Base-by-base conservation (phyloP, 2,329 filamentous ascomycete species). In the Diaporthe ampelina region DNA sequence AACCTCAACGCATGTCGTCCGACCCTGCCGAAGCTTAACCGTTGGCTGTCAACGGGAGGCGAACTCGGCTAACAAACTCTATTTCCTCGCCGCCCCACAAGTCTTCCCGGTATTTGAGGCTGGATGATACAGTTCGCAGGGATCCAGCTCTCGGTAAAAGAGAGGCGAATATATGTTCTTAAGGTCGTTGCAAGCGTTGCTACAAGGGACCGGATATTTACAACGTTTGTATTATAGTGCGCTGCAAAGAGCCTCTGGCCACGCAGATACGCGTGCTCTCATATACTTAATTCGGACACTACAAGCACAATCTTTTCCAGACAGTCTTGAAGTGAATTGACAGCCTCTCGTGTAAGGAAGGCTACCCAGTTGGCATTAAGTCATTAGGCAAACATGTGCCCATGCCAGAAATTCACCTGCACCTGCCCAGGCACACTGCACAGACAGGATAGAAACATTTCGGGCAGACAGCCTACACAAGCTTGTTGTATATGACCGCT, bases 1-100 rank as follows among this genome's bases (percentile, higher is more conserved):
- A 52, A 67, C 21, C 29, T 54, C 15, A 15, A 54, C 10, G 63
- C 63, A 68, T 68, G 63, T 68, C 63, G 63, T 68, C 48, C 63
- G 19, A 68, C 32, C 63, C 48, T 68, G 32, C 63, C 63, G 63
- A 68, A 68, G 63, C 63, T 68, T 68, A 54, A 37, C 63, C 63
- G 63, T 68, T 68, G 32, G 61, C 48, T 10, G 63, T 68, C 63
- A 24, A 52, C 63, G 32, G 63, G 63, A 54, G 63, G 63, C 63
- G 63, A 68, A 52, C 48, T 68, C 63, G 63, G 63, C 63, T 68
- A 68, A 54, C 63, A 54, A 68, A 68, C 63, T 68, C 32, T 68
- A 68, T 40, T 68, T 54, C n/a, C 32, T 32, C 4, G 32, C 32
- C 15, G 48, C 63, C 45, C 63, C 63, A 68, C 63, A 15, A 50